Evolutionary conservation across 2,329 filamentous ascomycete species (phyloP), one percentile per base, ranked within the genome.

Genomic region (Penicillium sp.): DNA sequence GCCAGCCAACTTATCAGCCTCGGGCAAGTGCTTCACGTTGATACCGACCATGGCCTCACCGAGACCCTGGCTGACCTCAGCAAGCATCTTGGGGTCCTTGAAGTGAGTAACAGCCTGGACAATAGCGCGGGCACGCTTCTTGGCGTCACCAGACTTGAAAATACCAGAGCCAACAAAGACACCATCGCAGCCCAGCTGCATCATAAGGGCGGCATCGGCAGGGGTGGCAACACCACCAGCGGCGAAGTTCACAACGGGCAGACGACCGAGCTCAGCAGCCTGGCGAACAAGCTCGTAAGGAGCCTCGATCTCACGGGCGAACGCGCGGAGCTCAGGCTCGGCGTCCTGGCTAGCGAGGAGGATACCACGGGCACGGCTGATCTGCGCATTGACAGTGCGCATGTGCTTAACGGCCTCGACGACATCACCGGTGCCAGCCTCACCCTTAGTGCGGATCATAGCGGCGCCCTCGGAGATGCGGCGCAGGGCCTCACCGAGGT

Each of bases 141-240:
- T 86, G 23, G 94, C 90, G 76, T 97, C 89, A 19, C 93, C 93
- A 6, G 87, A 91, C 86, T 97, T 97, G 86, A 99, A 99, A 77
- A 97, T 97, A 29, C 94, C 94, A 57, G 87, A 92, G 29, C 94
- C 94, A 36, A 99, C 94, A 73, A 99, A 99, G 36, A 99, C 94
- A 58, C 94, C 94, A 72, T 99, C 94, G 73, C 94, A 97, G 60
- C 94, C 94, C 63, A 99, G 82, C 82, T 97, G 93, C 94, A 99
- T 99, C 93, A 99, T 91, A 79, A 99, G 82, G 2, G 94, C 94
- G 0, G 94, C 94, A 77, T 99, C 94, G 0, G 94, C 94, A 0
- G 94, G 94, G 1, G 94, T 99, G n/a, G 94, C 94, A n/a, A 99
- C 90, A 57, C 94, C 94, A n/a, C 94, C 94, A 4, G 94, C 94